Evolutionary conservation across 805 yeast species (phyloP), one percentile per base, ranked within the genome.

Genomic region (Candida succiphila): DNA sequence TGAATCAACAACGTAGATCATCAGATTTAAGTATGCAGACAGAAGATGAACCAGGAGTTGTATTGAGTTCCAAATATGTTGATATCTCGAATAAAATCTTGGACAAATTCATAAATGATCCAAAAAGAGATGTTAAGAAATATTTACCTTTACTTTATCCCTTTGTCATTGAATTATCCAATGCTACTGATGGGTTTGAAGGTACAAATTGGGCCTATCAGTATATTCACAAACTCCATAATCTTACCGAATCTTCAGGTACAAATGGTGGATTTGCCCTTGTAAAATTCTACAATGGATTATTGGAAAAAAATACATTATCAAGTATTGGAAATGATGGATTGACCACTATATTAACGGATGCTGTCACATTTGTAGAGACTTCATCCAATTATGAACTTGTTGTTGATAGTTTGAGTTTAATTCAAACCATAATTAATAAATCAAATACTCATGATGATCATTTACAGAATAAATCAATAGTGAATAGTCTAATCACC

Each of bases 11-110:
- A 7, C 25, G 47, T n/a, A 30, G 39, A 2, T 29, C 34, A 25
- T 63, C 72, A 4, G 70, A 64, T 43, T 60, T 61, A 10, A 59
- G 66, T 19, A 61, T 67, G 56, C 42, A 37, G 30, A 36, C 41
- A 4, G 54, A 46, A 14, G 53, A 44, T 25, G 61, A 57, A 34
- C 62, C 63, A 6, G 35, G 39, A 12, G 39, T 37, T 2, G 28
- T 36, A 4, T 35, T 58, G 16, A 17, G 30, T 3, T 30, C 16
- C 3, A 37, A 40, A 12, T 17, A 35, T 5, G 27, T 32, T 1
- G n/a, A 25, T 13, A 33, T 54, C 8, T 51, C 54, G 31, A 42
- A 42, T 4, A 19, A 30, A 5, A 39, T 52, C 28, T 30, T 34
- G 12, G 33, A 36, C 10, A n/a, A 30, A n/a, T 32, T 47, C 21